Percentiles rank a stretch among this genome's conserved stretches.
phyloP scores from a whole-genome alignment of 2,329 filamentous ascomycete genomes.

The Tricladium varicosporioides region DNA sequence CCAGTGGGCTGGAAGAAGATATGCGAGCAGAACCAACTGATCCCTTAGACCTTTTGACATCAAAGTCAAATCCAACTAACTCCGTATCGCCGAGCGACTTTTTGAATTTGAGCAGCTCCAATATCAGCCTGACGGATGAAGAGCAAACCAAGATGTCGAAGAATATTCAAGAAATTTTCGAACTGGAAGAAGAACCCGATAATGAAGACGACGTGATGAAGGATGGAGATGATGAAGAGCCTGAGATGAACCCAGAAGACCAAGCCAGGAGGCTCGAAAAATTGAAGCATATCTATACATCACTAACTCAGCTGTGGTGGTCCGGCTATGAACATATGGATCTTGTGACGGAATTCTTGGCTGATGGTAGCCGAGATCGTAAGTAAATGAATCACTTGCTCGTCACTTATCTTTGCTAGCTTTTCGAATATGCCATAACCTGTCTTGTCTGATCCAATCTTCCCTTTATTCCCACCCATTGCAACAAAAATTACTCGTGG shows the following conservation, averaged over 20 bases:
- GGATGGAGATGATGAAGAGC: slow-evolving; percentile 22
- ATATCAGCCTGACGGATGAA: slow-evolving; percentile 7
- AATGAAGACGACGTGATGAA: slow-evolving; percentile 16
- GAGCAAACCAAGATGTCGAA: slow-evolving; percentile 18
- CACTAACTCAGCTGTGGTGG: slow-evolving; percentile 39
- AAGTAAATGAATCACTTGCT: slow-evolving; percentile 27
- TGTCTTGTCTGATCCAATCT: too few species aligned
- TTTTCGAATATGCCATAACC: neutral
- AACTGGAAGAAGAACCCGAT: slow-evolving; percentile 16
- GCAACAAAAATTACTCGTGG: neutral
- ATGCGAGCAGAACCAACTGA: neutral
- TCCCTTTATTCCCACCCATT: neutral
- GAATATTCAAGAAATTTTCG: slow-evolving; percentile 22
- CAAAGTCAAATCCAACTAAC: neutral
- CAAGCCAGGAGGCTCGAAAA: slow-evolving; percentile 28
- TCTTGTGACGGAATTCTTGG: slow-evolving; percentile 49
- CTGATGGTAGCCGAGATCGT: slow-evolving; percentile 56
- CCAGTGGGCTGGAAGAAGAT: neutral
- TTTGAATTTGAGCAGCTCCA: neutral
- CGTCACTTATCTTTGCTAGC: neutral
- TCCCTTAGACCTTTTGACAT: slow-evolving; percentile 4
- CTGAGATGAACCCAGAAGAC: slow-evolving; percentile 30
- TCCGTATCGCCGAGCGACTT: neutral
- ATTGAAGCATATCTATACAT: slow-evolving; percentile 22
- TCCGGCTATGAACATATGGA: slow-evolving; percentile 43